Conservation (phyloP, 176 grass and related monocot species). For the Carex parvula region DNA sequence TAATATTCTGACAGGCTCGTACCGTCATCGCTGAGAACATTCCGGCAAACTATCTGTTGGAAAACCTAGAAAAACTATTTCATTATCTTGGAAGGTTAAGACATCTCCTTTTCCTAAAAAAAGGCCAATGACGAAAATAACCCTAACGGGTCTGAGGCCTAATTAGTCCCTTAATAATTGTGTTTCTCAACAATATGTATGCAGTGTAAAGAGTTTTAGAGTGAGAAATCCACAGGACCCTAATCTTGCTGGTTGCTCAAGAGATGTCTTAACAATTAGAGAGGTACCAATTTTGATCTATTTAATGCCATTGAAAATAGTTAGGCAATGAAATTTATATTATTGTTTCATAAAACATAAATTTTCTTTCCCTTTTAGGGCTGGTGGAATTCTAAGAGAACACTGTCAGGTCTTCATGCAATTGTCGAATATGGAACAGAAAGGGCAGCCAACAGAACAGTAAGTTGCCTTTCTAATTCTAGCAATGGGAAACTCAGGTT, state of each 20-base stretch:
- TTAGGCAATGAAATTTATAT: neutral
- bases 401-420: neutral
- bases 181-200: neutral
- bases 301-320: neutral
- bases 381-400: neutral
- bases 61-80: neutral
- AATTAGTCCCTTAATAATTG: too few species aligned
- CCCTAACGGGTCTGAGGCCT: too few species aligned
- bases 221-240: neutral
- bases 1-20: neutral
- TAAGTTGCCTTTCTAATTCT: neutral
- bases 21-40: neutral
- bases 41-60: neutral
- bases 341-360: neutral
- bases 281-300: constrained; percentile 1
- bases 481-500: neutral
- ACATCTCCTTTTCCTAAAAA: too few species aligned
- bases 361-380: neutral
- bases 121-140: too few species aligned
- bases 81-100: neutral
- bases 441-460: neutral
- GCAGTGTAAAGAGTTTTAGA: neutral
- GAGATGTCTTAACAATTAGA: neutral
- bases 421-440: neutral
- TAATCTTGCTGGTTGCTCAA: neutral